phyloP scores from a whole-genome alignment of 2,329 filamentous ascomycete species.

The Karstenula rhodostoma region DNA sequence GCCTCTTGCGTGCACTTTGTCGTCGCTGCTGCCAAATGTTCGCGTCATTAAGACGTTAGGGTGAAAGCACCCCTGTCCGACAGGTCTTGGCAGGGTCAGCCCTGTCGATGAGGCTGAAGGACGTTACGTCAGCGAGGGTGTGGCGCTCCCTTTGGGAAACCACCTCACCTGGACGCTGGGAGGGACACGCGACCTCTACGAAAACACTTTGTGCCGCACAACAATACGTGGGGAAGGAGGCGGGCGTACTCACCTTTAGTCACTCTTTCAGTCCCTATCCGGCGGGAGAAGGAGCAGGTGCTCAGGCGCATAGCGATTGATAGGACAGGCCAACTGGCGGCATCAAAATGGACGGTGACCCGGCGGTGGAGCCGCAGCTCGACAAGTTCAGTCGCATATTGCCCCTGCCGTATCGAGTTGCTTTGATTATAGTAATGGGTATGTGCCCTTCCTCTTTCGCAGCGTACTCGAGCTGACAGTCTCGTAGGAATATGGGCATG shows the following conservation, averaged over 20 bases:
- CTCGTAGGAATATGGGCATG: constrained; percentile 88
- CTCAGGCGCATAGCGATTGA: constrained; percentile 31
- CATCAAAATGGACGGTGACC: constrained; percentile 73
- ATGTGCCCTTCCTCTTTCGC: constrained; percentile 35
- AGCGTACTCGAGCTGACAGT: background rate
- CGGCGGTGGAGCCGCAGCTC: constrained; percentile 71
- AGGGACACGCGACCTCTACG: constrained; percentile 39
- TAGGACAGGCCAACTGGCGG: constrained; percentile 24
- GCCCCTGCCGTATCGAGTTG: constrained; percentile 88
- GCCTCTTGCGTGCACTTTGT: constrained; percentile 19
- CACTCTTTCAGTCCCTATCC: constrained; percentile 21
- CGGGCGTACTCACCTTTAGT: constrained; percentile 19
- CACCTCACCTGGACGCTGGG: constrained; percentile 30
- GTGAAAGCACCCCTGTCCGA: constrained; percentile 24
- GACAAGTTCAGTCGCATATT: constrained; percentile 88
- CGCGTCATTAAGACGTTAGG: constrained; percentile 39
- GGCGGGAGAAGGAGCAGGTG: constrained; percentile 22
- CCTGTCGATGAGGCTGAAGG: constrained; percentile 30
- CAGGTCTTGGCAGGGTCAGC: constrained; percentile 21
- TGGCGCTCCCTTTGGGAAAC: constrained; percentile 27
- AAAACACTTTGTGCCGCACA: background rate
- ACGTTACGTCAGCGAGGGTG: constrained; percentile 22
- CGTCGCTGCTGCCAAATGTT: constrained; percentile 28
- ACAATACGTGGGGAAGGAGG: constrained; percentile 1
- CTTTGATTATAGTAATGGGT: constrained; percentile 86